Evolutionary conservation across 352 stramenopile species (phyloP).

Genomic region (Aphanomyces invadans): DNA sequence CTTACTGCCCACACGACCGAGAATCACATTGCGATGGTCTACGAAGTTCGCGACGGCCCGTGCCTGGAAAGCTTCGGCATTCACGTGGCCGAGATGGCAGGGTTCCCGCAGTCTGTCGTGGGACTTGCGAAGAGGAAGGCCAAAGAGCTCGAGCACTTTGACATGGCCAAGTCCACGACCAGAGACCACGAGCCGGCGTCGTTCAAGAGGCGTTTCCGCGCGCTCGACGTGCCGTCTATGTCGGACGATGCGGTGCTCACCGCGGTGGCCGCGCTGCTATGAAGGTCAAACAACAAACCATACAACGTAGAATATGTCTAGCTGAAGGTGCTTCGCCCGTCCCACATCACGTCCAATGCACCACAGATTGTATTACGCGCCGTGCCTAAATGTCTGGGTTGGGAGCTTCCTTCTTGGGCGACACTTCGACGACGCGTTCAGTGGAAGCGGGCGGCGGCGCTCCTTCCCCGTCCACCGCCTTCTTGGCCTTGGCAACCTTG

Average conservation of each 20-base stretch:
- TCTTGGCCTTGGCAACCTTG: constrained; percentile 34
- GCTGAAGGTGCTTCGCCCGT: no score
- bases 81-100: constrained; percentile 96
- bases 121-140: constrained; percentile 91
- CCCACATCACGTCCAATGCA: no score
- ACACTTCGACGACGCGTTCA: background rate
- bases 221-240: background rate
- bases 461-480: background rate
- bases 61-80: constrained; percentile 99
- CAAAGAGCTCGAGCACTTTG: constrained; percentile 87
- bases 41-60: constrained; percentile 89
- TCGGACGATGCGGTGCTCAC: background rate
- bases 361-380: background rate
- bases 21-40: constrained; percentile 85
- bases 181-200: background rate
- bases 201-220: background rate
- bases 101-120: constrained; percentile 92
- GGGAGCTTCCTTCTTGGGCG: background rate
- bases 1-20: constrained; percentile 86
- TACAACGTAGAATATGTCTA: no score
- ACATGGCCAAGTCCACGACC: constrained; percentile 25
- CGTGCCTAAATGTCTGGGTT: background rate
- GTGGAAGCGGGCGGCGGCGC: background rate
- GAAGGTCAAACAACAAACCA: no score
- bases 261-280: background rate